These are phyloP conservation scores for Hygrophoropsis aurantiaca DNA, from an alignment of 768 basidiomycete species.

Conservation along the genomic window DNA sequence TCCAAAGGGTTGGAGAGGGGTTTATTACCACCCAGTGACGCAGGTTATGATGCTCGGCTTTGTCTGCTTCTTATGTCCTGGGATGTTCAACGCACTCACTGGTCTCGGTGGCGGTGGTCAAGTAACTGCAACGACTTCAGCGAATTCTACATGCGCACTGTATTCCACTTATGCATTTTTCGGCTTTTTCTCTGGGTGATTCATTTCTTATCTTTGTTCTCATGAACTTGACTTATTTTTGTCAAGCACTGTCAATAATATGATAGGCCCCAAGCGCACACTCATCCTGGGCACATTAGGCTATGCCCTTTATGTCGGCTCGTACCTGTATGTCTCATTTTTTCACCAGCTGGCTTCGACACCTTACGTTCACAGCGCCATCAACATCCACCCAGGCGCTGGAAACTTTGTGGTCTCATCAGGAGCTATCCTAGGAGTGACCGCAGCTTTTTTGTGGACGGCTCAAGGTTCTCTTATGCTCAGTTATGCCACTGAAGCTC, in stretches of 20 bases:
- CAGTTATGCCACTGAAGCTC: slow-evolving; percentile 72
- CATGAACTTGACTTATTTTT: slow-evolving; percentile 1
- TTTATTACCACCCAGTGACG: slow-evolving; percentile 59
- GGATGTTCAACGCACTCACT: slow-evolving; percentile 75
- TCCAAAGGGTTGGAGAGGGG: slow-evolving; percentile 48
- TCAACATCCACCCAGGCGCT: slow-evolving; percentile 66
- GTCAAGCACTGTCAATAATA: slow-evolving; percentile 70
- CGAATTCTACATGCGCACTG: slow-evolving; percentile 68
- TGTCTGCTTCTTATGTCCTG: slow-evolving; percentile 57
- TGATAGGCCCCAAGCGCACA: slow-evolving; percentile 67
- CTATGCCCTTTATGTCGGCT: slow-evolving; percentile 72
- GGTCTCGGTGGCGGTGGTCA: too few relatives aligned
- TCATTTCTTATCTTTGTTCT: not conserved
- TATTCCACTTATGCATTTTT: slow-evolving; percentile 59
- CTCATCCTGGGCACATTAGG: slow-evolving; percentile 71
- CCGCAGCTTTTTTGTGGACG: slow-evolving; percentile 70
- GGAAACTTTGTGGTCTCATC: slow-evolving; percentile 64
- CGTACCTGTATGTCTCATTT: slow-evolving; percentile 53
- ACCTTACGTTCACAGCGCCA: slow-evolving; percentile 39
- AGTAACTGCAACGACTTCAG: slow-evolving; percentile 59
- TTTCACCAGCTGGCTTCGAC: not conserved
- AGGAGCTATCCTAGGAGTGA: slow-evolving; percentile 70
- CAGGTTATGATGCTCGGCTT: slow-evolving; percentile 67
- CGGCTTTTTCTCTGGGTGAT: slow-evolving; percentile 68
- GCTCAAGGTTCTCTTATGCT: slow-evolving; percentile 79